These are phyloP conservation scores for Pyricularia grisea DNA, from an alignment of 2,329 filamentous ascomycete genomes.

Conservation along the genomic window DNA sequence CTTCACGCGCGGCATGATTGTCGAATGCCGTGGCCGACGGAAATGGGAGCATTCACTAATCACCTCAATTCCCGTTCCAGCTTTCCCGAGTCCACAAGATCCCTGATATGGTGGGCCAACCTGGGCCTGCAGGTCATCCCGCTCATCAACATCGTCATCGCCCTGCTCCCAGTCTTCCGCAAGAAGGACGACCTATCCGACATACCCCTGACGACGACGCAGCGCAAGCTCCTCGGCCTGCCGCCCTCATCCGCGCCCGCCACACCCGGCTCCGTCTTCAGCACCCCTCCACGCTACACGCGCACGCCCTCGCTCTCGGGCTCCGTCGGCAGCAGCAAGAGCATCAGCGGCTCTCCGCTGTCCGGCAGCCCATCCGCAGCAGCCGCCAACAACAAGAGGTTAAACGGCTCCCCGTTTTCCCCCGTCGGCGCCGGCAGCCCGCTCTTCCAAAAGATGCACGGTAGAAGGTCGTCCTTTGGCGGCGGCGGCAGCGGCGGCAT, in stretches of 20 bases:
- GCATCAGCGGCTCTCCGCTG: slow-evolving; percentile 47
- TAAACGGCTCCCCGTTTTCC: slow-evolving; percentile 28
- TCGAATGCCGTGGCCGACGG: background rate
- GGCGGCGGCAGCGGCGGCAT: slow-evolving; percentile 24
- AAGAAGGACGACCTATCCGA: slow-evolving; percentile 71
- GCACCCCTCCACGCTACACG: slow-evolving; percentile 80
- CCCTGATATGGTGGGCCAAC: slow-evolving; percentile 32
- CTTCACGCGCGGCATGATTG: too few relatives aligned
- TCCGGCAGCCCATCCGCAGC: slow-evolving; percentile 27
- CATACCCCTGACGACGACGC: slow-evolving; percentile 82
- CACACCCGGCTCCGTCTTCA: slow-evolving; percentile 62
- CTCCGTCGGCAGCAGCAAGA: slow-evolving; percentile 48
- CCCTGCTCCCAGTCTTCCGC: slow-evolving; percentile 63
- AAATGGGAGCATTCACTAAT: background rate
- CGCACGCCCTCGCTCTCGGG: slow-evolving; percentile 58
- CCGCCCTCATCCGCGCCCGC: slow-evolving; percentile 53
- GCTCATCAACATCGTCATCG: slow-evolving; percentile 60
- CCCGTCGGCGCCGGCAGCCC: slow-evolving; percentile 28
- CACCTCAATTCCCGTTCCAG: background rate
- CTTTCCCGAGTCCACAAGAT: slow-evolving; percentile 1
- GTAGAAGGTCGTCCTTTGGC: slow-evolving; percentile 52
- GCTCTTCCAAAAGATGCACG: slow-evolving; percentile 58
- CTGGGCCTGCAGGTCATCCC: slow-evolving; percentile 45
- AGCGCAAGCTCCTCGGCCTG: slow-evolving; percentile 77
- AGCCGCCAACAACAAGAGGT: slow-evolving; percentile 20